These are phyloP conservation scores for Fusarium dlaminii DNA, from an alignment of 2,329 filamentous ascomycete genomes.

Conservation along the genomic window DNA sequence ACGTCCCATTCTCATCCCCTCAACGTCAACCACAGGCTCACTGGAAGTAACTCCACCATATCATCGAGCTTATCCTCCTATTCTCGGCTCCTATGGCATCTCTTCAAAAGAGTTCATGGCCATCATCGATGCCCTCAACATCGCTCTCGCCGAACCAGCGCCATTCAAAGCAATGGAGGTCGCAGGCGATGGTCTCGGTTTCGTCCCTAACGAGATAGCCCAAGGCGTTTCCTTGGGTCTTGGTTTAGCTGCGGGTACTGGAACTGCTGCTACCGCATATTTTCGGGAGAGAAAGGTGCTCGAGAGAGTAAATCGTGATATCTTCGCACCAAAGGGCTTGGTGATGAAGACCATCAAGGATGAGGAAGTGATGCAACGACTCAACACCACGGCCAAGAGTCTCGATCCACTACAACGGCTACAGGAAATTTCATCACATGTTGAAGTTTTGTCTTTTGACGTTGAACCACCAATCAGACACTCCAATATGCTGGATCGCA, in stretches of 20 bases:
- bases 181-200: slow-evolving; percentile 3
- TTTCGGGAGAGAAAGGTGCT: slow-evolving; percentile 1
- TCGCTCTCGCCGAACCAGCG: slow-evolving; percentile 1
- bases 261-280: slow-evolving; percentile 6
- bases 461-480: background rate
- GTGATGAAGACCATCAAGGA: slow-evolving; percentile 12
- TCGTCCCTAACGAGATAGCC: background rate
- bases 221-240: slow-evolving; percentile 11
- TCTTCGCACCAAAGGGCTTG: slow-evolving; percentile 6
- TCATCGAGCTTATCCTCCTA: slow-evolving; percentile 7
- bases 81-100: background rate
- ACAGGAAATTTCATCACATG: background rate
- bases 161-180: slow-evolving; percentile 4
- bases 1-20: slow-evolving; percentile 4
- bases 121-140: background rate
- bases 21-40: background rate
- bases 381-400: background rate
- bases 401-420: slow-evolving; percentile 1
- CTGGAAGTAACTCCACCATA: slow-evolving; percentile 8
- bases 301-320: background rate
- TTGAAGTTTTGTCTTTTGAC: background rate
- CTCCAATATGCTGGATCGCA: slow-evolving; percentile 5
- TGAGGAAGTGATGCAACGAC: background rate
- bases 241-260: background rate
- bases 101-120: background rate